Evolutionary conservation across 257 asterid genomes (phyloP), one percentile per base, ranked within the genome.

Genomic region (Gynochthodes officinalis): DNA sequence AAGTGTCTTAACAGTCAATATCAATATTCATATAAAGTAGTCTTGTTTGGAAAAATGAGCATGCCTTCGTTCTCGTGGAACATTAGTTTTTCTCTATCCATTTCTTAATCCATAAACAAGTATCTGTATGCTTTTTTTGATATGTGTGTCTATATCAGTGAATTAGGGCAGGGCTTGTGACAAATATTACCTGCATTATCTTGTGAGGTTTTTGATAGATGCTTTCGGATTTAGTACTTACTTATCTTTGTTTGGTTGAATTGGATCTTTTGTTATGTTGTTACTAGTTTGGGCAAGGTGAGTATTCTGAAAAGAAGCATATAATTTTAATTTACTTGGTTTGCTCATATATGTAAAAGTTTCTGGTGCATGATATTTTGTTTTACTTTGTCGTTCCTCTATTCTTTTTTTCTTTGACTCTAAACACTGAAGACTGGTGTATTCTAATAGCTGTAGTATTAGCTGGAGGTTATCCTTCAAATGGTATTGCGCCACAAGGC

Each of bases 401-500:
- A 13, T 60, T 28, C 15, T 9, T 7, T 65, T 59, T 42, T 46
- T 13, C 23, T 58, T 58, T 25, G 28, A 27, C 8, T 49, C 64
- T 43, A 19, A 19, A 73, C 27, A 13, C 71, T 68, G 69, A 76
- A 72, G 50, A 78, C 69, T 71, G 40, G 6, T 62, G 67, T 80
- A 75, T 37, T 64, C 78, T 69, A 80, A 75, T 84, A 90, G 99
- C 94, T 73, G 96, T 89, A 55, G 57, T 84, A 62, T 89, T 95
- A 76, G 71, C 97, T 21, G 99, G 97, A 77, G 98, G 97, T 81
- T 82, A 79, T 83, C 85, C 91, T 39, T 49, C 88, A 70, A 92
- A 87, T 77, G 96, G 96, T 77, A 64, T 64, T 79, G 71, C 69
- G 48, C 74, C 88, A 54, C 92, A 87, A 72, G 90, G 86, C 54